Conservation (phyloP, 2,329 filamentous ascomycete species). For the Sporothrix luriei region DNA sequence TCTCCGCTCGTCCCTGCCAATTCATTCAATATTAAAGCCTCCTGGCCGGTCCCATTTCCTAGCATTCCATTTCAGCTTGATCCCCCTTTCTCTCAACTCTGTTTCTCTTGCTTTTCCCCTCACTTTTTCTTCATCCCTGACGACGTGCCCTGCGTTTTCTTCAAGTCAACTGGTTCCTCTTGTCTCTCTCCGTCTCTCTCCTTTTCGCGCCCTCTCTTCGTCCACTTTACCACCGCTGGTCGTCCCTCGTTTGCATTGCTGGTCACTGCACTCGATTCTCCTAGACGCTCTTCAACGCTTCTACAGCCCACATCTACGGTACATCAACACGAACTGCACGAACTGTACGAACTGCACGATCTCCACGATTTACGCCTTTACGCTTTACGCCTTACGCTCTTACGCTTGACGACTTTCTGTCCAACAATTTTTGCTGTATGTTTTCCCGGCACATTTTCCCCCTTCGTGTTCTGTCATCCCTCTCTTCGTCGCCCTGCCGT, state of each 20-base stretch:
- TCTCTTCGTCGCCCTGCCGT: conserved; percentile 34
- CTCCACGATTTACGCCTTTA: not conserved
- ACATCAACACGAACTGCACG: not conserved
- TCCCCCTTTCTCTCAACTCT: conserved; percentile 6
- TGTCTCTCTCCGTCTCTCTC: not conserved
- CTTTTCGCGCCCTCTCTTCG: conserved; percentile 10
- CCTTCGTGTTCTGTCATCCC: conserved; percentile 30
- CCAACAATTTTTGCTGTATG: not conserved
- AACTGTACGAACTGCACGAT: not conserved
- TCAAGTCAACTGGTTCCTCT: conserved; percentile 23
- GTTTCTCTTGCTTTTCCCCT: not conserved
- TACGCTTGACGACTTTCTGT: not conserved
- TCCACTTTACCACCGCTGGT: not conserved
- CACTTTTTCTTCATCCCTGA: conserved; percentile 13
- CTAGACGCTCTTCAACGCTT: not conserved
- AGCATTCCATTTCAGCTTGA: conserved; percentile 4
- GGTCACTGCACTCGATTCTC: conserved; percentile 29
- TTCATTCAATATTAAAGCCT: conserved; percentile 27
- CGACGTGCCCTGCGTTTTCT: not conserved
- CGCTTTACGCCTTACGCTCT: not conserved
- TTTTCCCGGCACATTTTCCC: conserved; percentile 12
- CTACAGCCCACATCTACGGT: conserved; percentile 17
- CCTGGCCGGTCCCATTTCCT: conserved; percentile 19
- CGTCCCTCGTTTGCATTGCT: conserved; percentile 26
- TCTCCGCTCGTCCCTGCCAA: not conserved